These are phyloP conservation scores for Ambrosia trifida DNA, from an alignment of 129 eudicot genomes.

Conservation along the genomic window DNA sequence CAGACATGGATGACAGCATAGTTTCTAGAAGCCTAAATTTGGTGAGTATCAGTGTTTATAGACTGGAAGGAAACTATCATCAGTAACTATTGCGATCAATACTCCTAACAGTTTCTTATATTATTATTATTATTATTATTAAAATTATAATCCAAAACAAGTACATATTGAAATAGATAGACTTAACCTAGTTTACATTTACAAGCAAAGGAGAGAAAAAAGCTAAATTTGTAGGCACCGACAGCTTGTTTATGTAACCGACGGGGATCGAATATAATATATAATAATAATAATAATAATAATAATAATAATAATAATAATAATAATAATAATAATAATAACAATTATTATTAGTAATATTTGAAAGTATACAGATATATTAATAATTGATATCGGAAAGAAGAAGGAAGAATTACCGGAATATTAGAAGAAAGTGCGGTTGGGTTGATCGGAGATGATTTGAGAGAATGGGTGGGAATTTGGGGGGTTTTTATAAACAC, in stretches of 20 bases:
- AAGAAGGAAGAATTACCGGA: conserved; percentile 17
- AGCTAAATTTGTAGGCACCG: conserved; percentile 14
- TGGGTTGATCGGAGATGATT: neutral
- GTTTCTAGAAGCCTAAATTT: conserved; percentile 6
- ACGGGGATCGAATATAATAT: too few species aligned
- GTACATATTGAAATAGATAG: too few species aligned
- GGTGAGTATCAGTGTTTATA: neutral
- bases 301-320: neutral
- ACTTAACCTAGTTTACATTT: neutral
- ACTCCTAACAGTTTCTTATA: too few species aligned
- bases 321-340: neutral
- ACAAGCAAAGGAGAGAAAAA: neutral
- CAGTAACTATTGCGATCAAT: neutral
- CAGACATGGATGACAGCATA: neutral
- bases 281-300: neutral
- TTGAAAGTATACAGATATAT: conserved; percentile 3
- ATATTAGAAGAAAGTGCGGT: neutral
- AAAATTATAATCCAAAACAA: too few species aligned
- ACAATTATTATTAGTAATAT: too few species aligned
- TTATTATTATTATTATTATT: too few species aligned
- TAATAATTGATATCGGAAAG: too few species aligned
- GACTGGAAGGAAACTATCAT: neutral
- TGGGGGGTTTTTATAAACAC: conserved; percentile 30
- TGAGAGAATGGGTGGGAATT: conserved; percentile 24
- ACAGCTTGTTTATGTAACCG: neutral